Percentiles rank a stretch among this genome's conserved stretches.
phyloP scores from a whole-genome alignment of 345 rosid species.

The Turnera subulata region DNA sequence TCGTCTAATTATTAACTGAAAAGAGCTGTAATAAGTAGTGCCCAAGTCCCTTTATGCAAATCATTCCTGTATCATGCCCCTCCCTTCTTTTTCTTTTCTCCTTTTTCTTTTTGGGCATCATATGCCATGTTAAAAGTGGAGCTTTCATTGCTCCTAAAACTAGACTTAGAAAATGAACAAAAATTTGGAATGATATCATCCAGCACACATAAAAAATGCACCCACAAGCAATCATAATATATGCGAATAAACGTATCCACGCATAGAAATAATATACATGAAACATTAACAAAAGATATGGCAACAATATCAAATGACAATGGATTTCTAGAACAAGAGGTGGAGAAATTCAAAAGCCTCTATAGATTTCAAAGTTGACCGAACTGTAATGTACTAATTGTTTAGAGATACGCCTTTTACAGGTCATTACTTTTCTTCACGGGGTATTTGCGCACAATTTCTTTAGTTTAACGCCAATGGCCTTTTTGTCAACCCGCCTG shows the following conservation, averaged over 20 bases:
- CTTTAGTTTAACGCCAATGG: slow-evolving; percentile 27
- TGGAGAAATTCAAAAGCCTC: slow-evolving; percentile 27
- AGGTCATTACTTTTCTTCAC: slow-evolving; percentile 5
- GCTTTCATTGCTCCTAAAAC: neutral
- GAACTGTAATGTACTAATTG: neutral
- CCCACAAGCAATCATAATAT: neutral
- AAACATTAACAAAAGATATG: neutral
- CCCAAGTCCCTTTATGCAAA: slow-evolving; percentile 13
- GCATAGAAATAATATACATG: too few species aligned
- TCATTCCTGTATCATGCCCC: slow-evolving; percentile 23
- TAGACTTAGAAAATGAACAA: neutral
- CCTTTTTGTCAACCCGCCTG: slow-evolving; percentile 22
- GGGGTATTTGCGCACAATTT: slow-evolving; percentile 15
- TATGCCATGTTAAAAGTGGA: slow-evolving; percentile 17
- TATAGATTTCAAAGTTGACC: slow-evolving; percentile 48
- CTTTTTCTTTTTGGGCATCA: slow-evolving; percentile 7
- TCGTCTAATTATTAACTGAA: slow-evolving; percentile 5
- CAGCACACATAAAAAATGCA: neutral
- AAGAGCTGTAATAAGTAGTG: slow-evolving; percentile 7
- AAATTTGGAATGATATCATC: neutral
- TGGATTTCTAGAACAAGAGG: slow-evolving; percentile 16
- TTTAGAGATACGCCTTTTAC: slow-evolving; percentile 14
- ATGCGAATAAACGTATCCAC: neutral
- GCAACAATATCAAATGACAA: neutral
- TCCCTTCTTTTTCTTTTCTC: neutral